Evolutionary conservation across 129 eudicot genomes (phyloP), one percentile per base, ranked within the genome.

Genomic region (Mikania micrantha): DNA sequence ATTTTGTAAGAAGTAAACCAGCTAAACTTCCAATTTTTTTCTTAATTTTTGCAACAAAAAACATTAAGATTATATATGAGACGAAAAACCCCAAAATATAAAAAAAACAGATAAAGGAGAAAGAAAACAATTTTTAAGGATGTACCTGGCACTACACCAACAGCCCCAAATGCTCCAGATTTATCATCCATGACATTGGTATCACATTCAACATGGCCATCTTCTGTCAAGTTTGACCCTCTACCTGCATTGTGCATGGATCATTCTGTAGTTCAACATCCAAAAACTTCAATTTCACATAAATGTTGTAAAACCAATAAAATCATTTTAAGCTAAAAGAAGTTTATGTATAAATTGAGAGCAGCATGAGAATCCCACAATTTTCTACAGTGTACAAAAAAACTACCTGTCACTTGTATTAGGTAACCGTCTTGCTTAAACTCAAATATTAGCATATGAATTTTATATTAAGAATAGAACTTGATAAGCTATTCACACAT

Each of bases 71-170:
- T 13, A 50, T 11, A 41, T 71, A 64, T 78, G 76, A 76, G 79
- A 67, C 49, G n/a, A 69, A 61, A 62, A 64, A 2, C 75, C 27
- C 12, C 29, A 50, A 25, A 50, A 29, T 9, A 54, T 56, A 44
- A 67, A 60, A 16, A 13, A 54, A 54, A 9, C 44, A 29, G 56
- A 39, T 19, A 22, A 59, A 22, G 48, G 0, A 28, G 64, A 12
- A n/a, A 45, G 9, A 47, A 39, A 38, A 79, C 2, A 0, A 4
- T 28, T 3, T 44, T 21, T 25, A n/a, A 22, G 44, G 71, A 50
- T 35, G 67, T 86, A 94, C 99, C 99, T 78, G 93, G 90, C 31
- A 90, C 88, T 2, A 97, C 95, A 70, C 99, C 99, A 75, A 94
- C 97, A 75, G 95, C 99, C 56, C 93, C 99, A 76, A 85, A 94